phyloP scores from a whole-genome alignment of 2,329 filamentous ascomycete species.

The Neoascochyta sp. region DNA sequence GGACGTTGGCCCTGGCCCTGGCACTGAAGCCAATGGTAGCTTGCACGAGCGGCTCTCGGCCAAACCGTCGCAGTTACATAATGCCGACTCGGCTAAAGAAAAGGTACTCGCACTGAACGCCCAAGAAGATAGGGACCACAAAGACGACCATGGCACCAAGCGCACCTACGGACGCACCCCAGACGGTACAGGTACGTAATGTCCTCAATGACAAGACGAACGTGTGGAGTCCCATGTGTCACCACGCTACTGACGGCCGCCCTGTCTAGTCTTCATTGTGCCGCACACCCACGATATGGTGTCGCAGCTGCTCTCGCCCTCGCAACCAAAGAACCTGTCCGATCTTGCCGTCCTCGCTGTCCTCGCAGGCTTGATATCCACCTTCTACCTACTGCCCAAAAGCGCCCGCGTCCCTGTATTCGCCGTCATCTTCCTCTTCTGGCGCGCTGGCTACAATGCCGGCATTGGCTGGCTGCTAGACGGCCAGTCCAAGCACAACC shows the following conservation, averaged over 20 bases:
- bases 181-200: slow-evolving; percentile 75
- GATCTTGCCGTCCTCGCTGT: slow-evolving; percentile 77
- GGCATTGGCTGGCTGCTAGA: slow-evolving; percentile 89
- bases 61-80: slow-evolving; percentile 28
- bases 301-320: slow-evolving; percentile 89
- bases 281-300: slow-evolving; percentile 99
- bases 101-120: slow-evolving; percentile 51
- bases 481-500: slow-evolving; percentile 83
- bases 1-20: slow-evolving; percentile 14
- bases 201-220: background rate
- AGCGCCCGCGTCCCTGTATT: slow-evolving; percentile 71
- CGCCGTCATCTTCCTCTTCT: slow-evolving; percentile 81
- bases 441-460: slow-evolving; percentile 87
- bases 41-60: slow-evolving; percentile 28
- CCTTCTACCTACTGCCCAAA: slow-evolving; percentile 69
- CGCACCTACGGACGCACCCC: slow-evolving; percentile 91
- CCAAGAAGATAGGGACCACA: slow-evolving; percentile 42
- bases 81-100: slow-evolving; percentile 41
- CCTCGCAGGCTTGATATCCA: slow-evolving; percentile 68
- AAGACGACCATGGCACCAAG: slow-evolving; percentile 53
- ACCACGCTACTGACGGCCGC: slow-evolving; percentile 14
- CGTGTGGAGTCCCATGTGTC: background rate
- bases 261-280: slow-evolving; percentile 76
- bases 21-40: slow-evolving; percentile 24
- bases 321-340: slow-evolving; percentile 90